Evolutionary conservation across 768 basidiomycete species (phyloP), one percentile per base, ranked within the genome.

Genomic region (Punctularia strigosozonata): DNA sequence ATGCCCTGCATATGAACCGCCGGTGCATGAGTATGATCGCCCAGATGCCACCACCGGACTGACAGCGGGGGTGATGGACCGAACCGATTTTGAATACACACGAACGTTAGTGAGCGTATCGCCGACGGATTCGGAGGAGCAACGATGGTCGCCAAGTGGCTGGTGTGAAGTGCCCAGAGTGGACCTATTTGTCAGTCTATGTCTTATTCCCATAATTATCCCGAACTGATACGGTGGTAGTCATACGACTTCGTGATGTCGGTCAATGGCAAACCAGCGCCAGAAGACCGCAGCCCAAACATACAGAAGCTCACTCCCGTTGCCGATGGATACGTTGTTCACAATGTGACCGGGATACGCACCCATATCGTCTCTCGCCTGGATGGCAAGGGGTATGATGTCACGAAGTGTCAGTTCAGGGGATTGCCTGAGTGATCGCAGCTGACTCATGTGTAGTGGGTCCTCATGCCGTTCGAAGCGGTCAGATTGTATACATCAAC

Each of bases 321-420:
- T 20, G 46, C 65, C 4, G 74, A 80, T 52, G 91, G 91, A 2
- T 87, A 75, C 51, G 59, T 89, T 32, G 58, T 94, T 22, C 69
- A 79, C 37, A 81, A 90, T 50, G 64, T 89, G 6, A 71, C 80
- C 2, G 90, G 89, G 5, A 69, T 95, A 34, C 73, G 85, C 25
- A 70, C 78, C 2, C 78, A 77, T 44, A 78, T 92, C 15, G 77
- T 86, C 18, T 80, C 74, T 51, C 69, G 88, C 20, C 54, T 90
- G 38, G 90, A 92, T 48, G 80, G 80, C 10, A 78, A 68, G 47
- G 90, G 90, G 6, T 94, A 89, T 48, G 86, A 94, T 48, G 69
- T 97, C 38, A 71, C 81, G 24, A 86, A 77, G 63, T 62, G 91
- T 91, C 48, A 51, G 81, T 56, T 15, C 25, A 30, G 15, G 23